Evolutionary conservation across 2,329 filamentous ascomycete species (phyloP).

Genomic region (Aspergillus jensenii): DNA sequence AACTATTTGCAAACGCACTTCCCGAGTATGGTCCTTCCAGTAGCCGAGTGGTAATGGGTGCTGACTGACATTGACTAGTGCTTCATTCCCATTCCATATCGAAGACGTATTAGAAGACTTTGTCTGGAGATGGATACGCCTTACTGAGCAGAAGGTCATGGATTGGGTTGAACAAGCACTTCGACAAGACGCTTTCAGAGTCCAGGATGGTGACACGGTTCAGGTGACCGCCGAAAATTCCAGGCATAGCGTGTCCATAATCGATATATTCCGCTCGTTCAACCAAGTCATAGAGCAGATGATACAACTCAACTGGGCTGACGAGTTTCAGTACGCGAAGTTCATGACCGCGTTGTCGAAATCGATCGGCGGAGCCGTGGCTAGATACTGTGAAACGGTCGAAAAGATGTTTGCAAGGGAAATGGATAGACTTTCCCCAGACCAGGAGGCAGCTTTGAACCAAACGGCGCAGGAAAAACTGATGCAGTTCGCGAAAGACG

Average conservation of each 20-base stretch:
- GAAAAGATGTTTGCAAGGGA: constrained; percentile 83
- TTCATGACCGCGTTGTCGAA: constrained; percentile 95
- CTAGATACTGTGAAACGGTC: constrained; percentile 86
- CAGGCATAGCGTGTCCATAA: constrained; percentile 86
- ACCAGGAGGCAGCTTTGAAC: constrained; percentile 74
- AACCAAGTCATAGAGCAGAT: constrained; percentile 89
- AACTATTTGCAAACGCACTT: constrained; percentile 74
- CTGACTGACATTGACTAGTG: constrained; percentile 35
- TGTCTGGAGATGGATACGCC: constrained; percentile 91
- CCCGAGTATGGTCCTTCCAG: constrained; percentile 51
- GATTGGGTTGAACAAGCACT: constrained; percentile 87
- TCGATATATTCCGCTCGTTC: constrained; percentile 92
- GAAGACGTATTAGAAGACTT: constrained; percentile 85
- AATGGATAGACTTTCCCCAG: constrained; percentile 87
- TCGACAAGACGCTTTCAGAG: constrained; percentile 82
- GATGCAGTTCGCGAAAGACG: constrained; percentile 89
- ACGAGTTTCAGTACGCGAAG: constrained; percentile 88
- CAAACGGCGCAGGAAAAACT: constrained; percentile 89
- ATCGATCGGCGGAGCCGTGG: constrained; percentile 77
- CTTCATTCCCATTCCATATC: constrained; percentile 79
- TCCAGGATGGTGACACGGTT: constrained; percentile 57
- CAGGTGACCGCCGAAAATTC: constrained; percentile 70
- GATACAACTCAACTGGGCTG: constrained; percentile 83
- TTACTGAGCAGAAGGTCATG: constrained; percentile 75
- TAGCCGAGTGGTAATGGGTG: not conserved